Evolutionary conservation across 257 asterid genomes (phyloP), one percentile per base, ranked within the genome.

Genomic region (Solanum piurae): DNA sequence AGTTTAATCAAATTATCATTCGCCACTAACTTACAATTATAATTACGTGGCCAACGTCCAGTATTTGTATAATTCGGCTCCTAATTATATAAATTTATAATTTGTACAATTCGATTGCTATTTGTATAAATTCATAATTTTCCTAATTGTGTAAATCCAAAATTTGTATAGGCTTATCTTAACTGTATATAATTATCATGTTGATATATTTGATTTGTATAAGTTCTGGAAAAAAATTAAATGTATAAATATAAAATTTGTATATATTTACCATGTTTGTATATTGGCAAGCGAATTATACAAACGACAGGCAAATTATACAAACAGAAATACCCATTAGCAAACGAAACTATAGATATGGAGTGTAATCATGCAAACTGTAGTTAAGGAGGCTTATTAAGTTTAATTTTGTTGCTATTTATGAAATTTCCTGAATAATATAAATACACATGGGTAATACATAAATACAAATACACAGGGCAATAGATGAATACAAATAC

Each of bases 21-120:
- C 16, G 2, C 64, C 0, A 7, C 4, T 6, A 55, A 55, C 5
- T 55, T 55, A 55, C 11, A 55, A 20, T 55, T 11, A 18, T 20
- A 55, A 20, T 55, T 55, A 55, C 0, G 2, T 55, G 25, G 1
- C n/a, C 11, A 11, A 7, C 5, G 0, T 20, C 0, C 2, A 7
- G 5, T 7, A 20, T 20, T 20, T 21, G 64, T 7, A 20, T 55
- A 55, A 7, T 55, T 52, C 10, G 4, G 2, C 64, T 55, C 64
- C 11, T 55, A 55, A 55, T 14, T 14, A 5, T 49, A 49, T 49
- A 49, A 49, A 49, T 49, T 14, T 49, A 49, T 13, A 49, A 49
- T 49, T 49, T 49, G 21, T 49, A 49, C 5, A 5, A 14, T 49
- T 49, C 21, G 8, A 21, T 14, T 49, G 3, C 60, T 49, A 49